Conservation (phyloP, 441 rosid genomes). For the Erodium chrysanthum region DNA sequence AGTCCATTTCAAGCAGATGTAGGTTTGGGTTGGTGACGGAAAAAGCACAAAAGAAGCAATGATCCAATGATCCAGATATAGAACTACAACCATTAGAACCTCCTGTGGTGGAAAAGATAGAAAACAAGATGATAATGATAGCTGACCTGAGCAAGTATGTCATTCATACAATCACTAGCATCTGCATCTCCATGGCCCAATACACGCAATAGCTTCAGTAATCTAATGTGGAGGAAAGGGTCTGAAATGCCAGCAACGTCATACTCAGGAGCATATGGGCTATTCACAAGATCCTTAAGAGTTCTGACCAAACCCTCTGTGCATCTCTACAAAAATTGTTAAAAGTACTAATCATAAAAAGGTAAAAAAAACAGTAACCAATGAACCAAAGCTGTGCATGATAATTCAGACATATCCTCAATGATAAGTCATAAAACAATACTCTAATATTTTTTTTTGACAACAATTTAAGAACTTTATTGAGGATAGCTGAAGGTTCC, state of each 20-base stretch:
- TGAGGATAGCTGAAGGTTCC: too few species aligned
- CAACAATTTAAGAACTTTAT: too few species aligned
- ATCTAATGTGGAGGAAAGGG: conserved; percentile 92
- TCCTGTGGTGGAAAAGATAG: neutral
- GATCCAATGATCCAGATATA: neutral
- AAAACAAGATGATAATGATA: conserved; percentile 6
- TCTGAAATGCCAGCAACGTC: conserved; percentile 94
- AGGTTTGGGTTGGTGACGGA: neutral
- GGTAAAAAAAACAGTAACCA: conserved; percentile 2
- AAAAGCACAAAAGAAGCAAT: neutral
- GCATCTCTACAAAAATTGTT: conserved; percentile 53
- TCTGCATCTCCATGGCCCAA: conserved; percentile 95
- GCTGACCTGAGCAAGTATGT: conserved; percentile 95
- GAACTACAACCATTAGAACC: neutral
- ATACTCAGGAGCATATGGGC: conserved; percentile 95
- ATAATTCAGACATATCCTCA: conserved; percentile 6
- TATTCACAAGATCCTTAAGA: conserved; percentile 74
- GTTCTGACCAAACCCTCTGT: conserved; percentile 78
- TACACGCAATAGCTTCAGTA: conserved; percentile 72
- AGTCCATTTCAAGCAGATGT: neutral
- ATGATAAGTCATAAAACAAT: conserved; percentile 4
- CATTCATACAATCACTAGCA: conserved; percentile 93
- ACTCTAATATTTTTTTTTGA: neutral
- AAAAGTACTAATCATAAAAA: conserved; percentile 19
- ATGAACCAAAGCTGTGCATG: conserved; percentile 14